These are phyloP conservation scores for Tuber aestivum DNA, from an alignment of 495 filamentous ascomycete genomes.

Conservation along the genomic window DNA sequence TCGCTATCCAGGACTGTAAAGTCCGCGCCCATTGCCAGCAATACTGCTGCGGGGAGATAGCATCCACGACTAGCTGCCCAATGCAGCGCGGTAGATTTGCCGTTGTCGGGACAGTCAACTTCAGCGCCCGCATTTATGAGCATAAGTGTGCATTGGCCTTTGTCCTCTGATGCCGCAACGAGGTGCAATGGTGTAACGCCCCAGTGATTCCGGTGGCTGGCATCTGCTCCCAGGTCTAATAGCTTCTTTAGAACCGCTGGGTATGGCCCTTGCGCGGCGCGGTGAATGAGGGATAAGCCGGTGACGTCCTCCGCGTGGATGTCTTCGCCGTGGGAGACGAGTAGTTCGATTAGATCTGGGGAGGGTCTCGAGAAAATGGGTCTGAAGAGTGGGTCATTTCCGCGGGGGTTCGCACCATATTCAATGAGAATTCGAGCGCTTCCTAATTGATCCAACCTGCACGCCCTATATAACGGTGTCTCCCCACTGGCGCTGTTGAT, in stretches of 20 bases:
- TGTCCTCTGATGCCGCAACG: neutral
- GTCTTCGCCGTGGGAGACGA: neutral
- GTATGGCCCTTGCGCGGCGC: neutral
- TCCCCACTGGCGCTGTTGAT: neutral
- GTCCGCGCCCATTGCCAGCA: neutral
- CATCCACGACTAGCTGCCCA: neutral
- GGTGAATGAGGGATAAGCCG: neutral
- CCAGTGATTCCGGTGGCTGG: neutral
- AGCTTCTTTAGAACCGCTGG: neutral
- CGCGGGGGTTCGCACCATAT: neutral
- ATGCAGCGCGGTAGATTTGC: neutral
- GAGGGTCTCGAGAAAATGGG: neutral
- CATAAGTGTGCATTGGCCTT: neutral
- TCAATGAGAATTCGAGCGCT: neutral
- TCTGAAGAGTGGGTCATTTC: neutral
- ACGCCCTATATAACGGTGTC: neutral
- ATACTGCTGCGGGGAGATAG: neutral
- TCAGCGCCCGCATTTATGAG: neutral
- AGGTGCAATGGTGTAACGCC: neutral
- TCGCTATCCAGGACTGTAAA: neutral
- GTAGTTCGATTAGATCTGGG: neutral
- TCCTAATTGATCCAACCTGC: neutral
- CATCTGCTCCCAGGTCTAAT: neutral
- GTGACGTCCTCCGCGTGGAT: neutral
- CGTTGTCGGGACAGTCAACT: neutral